Evolutionary conservation across 2,329 filamentous ascomycete species (phyloP).

Genomic region (Truncatella angustata): DNA sequence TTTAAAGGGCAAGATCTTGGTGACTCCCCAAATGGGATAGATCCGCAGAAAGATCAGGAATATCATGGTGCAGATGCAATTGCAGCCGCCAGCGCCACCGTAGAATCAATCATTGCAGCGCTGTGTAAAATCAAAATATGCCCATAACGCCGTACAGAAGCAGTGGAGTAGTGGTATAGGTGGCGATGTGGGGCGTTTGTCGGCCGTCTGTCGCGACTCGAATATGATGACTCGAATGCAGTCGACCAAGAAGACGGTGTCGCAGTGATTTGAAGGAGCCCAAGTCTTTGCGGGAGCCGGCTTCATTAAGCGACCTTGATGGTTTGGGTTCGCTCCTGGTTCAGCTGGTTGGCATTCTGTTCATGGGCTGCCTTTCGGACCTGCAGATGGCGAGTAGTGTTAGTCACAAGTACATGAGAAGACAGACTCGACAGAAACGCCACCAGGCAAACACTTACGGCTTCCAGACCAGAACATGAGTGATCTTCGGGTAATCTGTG

Average conservation of each 20-base stretch:
- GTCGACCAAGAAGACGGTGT: no score
- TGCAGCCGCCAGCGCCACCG: neutral
- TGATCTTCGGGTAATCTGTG: constrained; percentile 93
- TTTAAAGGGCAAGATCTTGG: neutral
- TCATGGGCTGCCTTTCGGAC: constrained; percentile 98
- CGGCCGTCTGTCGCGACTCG: no score
- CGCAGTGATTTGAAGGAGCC: neutral
- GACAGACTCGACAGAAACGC: constrained; percentile 77
- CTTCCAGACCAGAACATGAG: constrained; percentile 87
- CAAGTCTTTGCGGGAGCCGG: neutral
- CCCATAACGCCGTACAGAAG: neutral
- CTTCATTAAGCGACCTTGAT: constrained; percentile 77
- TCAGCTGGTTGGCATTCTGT: constrained; percentile 87
- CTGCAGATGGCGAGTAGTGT: constrained; percentile 41
- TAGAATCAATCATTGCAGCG: neutral
- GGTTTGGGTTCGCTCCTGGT: constrained; percentile 88
- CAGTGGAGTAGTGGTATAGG: neutral
- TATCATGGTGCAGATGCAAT: neutral
- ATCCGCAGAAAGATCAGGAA: neutral
- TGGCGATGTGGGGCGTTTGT: no score
- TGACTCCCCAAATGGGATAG: neutral
- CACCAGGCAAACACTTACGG: constrained; percentile 52
- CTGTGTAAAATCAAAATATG: neutral
- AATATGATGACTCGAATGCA: no score
- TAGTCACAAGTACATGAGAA: constrained; percentile 45